phyloP scores from a whole-genome alignment of 1,284 basidiomycete genomes.

The Ustilago vetiveriae region DNA sequence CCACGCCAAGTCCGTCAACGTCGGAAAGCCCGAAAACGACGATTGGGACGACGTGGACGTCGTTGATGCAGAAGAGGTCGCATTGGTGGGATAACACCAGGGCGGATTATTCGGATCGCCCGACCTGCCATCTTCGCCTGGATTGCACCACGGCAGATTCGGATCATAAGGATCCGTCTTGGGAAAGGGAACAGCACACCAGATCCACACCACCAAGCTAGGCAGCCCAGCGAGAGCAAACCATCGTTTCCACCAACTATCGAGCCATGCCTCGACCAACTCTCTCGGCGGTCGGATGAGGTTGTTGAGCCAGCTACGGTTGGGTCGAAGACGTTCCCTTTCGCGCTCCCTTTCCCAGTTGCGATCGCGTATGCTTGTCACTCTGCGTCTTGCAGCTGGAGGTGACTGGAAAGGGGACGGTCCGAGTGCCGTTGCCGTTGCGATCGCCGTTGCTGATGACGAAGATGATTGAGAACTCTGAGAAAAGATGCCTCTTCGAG shows the following conservation, averaged over 20 bases:
- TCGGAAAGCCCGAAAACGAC: constrained; percentile 8
- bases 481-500: not conserved
- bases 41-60: not conserved
- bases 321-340: constrained; percentile 20
- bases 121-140: constrained; percentile 31
- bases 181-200: constrained; percentile 72
- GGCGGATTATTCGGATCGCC: constrained; percentile 45
- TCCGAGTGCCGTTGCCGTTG: constrained; percentile 12
- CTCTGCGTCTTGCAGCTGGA: constrained; percentile 31
- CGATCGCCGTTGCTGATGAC: too few relatives aligned
- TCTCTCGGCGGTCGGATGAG: constrained; percentile 68
- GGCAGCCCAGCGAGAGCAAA: constrained; percentile 70
- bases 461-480: constrained; percentile 5
- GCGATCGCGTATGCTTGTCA: constrained; percentile 39
- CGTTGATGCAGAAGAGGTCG: constrained; percentile 4
- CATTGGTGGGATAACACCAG: constrained; percentile 41
- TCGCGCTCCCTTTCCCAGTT: constrained; percentile 44
- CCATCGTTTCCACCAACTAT: constrained; percentile 71
- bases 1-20: constrained; percentile 19
- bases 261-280: constrained; percentile 70
- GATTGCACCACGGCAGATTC: constrained; percentile 53
- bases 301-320: constrained; percentile 49
- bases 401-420: constrained; percentile 37
- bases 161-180: constrained; percentile 69
- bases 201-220: constrained; percentile 71